Conservation (phyloP, 345 rosid genomes). For the Stellera chamaejasme region DNA sequence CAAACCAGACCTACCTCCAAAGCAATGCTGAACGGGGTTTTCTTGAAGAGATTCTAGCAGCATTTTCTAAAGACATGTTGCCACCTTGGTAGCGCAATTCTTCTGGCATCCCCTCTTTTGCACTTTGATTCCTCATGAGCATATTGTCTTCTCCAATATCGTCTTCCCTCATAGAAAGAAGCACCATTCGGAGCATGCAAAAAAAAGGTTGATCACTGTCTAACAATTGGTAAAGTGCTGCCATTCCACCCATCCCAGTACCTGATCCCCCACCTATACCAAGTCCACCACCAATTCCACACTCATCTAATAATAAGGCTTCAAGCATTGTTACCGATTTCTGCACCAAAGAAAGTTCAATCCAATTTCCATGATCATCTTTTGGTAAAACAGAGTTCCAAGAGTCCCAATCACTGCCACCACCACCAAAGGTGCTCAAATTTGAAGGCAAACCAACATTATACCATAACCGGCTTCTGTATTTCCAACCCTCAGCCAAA, state of each 20-base stretch:
- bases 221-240: slow-evolving; percentile 85
- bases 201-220: slow-evolving; percentile 99
- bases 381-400: slow-evolving; percentile 87
- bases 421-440: slow-evolving; percentile 61
- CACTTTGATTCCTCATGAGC: slow-evolving; percentile 52
- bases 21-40: slow-evolving; percentile 65
- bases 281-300: slow-evolving; percentile 99
- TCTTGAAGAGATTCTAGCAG: slow-evolving; percentile 45
- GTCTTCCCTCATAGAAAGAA: slow-evolving; percentile 94
- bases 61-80: slow-evolving; percentile 36
- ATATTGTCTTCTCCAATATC: slow-evolving; percentile 70
- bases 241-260: slow-evolving; percentile 99
- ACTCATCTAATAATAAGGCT: slow-evolving; percentile 88
- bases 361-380: slow-evolving; percentile 92
- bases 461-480: slow-evolving; percentile 94
- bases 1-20: slow-evolving; percentile 64
- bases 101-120: slow-evolving; percentile 42
- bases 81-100: slow-evolving; percentile 37
- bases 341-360: slow-evolving; percentile 88
- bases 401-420: slow-evolving; percentile 88
- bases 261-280: slow-evolving; percentile 99
- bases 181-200: slow-evolving; percentile 99
- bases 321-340: slow-evolving; percentile 97
- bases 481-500: slow-evolving; percentile 97
- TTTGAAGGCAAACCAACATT: slow-evolving; percentile 84